Percentiles rank a stretch among this genome's conserved stretches.
These are phyloP conservation scores for Fomitopsis palustris DNA, from an alignment of 1,284 basidiomycete genomes.

Conservation along the genomic window DNA sequence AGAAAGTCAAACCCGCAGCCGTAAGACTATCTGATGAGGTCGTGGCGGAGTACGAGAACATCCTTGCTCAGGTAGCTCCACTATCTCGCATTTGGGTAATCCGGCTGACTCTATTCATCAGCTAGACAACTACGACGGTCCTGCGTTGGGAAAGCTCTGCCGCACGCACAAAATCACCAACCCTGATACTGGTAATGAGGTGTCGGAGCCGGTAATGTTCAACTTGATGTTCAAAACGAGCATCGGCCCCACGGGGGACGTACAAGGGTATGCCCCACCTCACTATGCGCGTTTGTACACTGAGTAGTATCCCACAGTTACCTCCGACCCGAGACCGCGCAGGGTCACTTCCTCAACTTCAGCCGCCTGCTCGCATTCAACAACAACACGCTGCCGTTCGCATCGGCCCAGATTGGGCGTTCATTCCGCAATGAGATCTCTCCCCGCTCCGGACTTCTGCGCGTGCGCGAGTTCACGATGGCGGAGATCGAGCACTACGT, in stretches of 20 bases:
- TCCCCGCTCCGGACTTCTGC: slow-evolving; percentile 91
- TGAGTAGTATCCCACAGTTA: slow-evolving; percentile 47
- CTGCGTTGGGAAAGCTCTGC: slow-evolving; percentile 87
- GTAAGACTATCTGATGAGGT: slow-evolving; percentile 78
- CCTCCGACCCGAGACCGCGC: slow-evolving; percentile 97
- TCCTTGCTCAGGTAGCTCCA: slow-evolving; percentile 77
- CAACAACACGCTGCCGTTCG: slow-evolving; percentile 95
- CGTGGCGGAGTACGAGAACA: slow-evolving; percentile 77
- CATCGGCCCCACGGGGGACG: slow-evolving; percentile 97
- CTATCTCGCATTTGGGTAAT: neutral
- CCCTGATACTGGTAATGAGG: slow-evolving; percentile 91
- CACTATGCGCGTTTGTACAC: neutral
- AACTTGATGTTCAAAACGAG: slow-evolving; percentile 98
- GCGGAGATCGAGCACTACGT: slow-evolving; percentile 99
- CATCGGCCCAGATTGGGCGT: slow-evolving; percentile 95
- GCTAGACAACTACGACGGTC: slow-evolving; percentile 95
- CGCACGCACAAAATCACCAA: slow-evolving; percentile 82
- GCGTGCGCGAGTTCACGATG: slow-evolving; percentile 99
- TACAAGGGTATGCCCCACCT: slow-evolving; percentile 68
- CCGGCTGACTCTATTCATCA: slow-evolving; percentile 29
- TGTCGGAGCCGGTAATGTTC: slow-evolving; percentile 92
- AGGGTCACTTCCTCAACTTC: slow-evolving; percentile 99
- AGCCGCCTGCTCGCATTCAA: slow-evolving; percentile 96
- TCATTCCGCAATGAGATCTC: slow-evolving; percentile 99
- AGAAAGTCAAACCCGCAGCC: slow-evolving; percentile 72